Base-by-base conservation (phyloP, 345 rosid genomes). In the Gossypium rotundifolium region DNA sequence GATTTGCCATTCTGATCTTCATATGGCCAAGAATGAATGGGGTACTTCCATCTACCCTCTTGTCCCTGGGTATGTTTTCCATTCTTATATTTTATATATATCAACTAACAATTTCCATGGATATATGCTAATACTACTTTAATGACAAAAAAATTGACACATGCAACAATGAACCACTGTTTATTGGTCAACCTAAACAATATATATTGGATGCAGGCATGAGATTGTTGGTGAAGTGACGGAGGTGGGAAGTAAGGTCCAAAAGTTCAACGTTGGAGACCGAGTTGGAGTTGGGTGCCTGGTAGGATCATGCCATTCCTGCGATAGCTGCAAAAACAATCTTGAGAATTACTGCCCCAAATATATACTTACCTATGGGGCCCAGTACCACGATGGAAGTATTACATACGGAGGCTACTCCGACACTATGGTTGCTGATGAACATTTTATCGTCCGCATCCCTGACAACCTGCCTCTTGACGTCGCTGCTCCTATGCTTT, bases 351-450 rank as follows among this genome's bases (percentile, higher is more conserved):
- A 89, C 70, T 87, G 91, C 59, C 79, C 88, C 5, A 62, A 84
- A 61, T n/a, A 1, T 65, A 64, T 81, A 1, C 70, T 57, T 22
- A 87, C 86, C 14, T 87, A 85, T 42, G 63, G 78, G 46, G n/a
- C 29, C 25, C 9, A 55, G 13, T 71, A 83, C 77, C 7, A n/a
- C 9, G 86, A 89, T 23, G 87, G 89, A 59, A 87, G 84, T 9
- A 73, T 71, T 48, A 87, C 87, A 3, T 81, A 89, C 29, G 89
- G 91, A 17, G 93, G 91, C 17, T 87, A 84, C 20, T 87, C 93
- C 12, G 82, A 91, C 72, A 25, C 73, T 40, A 88, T 88, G 84
- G 87, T 88, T 0, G 84, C 81, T 0, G 78, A 88, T 3, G 85
- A 90, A 45, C 89, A 77, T 29, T 92, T 83, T 66, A 72, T 88